These are phyloP conservation scores for Leucaena leucocephala DNA, from an alignment of 306 rosid genomes.

Conservation along the genomic window DNA sequence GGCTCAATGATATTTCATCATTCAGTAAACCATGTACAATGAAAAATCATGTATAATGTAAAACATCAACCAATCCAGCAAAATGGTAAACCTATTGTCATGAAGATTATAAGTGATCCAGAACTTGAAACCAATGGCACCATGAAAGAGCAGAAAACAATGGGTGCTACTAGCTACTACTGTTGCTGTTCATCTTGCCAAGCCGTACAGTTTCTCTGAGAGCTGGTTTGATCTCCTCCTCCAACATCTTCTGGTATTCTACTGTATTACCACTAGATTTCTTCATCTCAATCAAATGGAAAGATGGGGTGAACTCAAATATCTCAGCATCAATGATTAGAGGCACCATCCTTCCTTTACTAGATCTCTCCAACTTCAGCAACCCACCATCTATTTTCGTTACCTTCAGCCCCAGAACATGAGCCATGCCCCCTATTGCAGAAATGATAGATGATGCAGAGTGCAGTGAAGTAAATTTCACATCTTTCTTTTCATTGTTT, in stretches of 20 bases:
- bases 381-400: slow-evolving; percentile 42
- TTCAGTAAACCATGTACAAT: slow-evolving; percentile 13
- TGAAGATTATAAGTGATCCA: not conserved
- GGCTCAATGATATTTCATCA: slow-evolving; percentile 7
- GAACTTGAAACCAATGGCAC: slow-evolving; percentile 29
- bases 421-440: slow-evolving; percentile 37
- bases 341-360: slow-evolving; percentile 25
- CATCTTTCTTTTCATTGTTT: slow-evolving; percentile 19
- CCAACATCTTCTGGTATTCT: slow-evolving; percentile 49
- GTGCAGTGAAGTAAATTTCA: slow-evolving; percentile 46
- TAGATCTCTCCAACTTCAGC: slow-evolving; percentile 40
- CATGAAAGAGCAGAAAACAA: slow-evolving; percentile 3
- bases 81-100: slow-evolving; percentile 8
- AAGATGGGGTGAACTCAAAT: slow-evolving; percentile 46
- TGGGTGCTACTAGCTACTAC: not conserved
- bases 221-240: slow-evolving; percentile 47
- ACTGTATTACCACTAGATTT: slow-evolving; percentile 38
- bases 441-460: slow-evolving; percentile 43
- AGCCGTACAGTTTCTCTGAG: slow-evolving; percentile 46
- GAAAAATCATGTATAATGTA: not conserved
- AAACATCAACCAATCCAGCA: slow-evolving; percentile 22
- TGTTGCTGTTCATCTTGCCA: slow-evolving; percentile 45
- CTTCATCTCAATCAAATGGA: slow-evolving; percentile 54
- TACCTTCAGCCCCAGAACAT: slow-evolving; percentile 33
- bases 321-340: slow-evolving; percentile 45